Percentiles rank a stretch among this genome's conserved stretches.
Conservation (phyloP, 1,139 yeast genomes). For the Groenewaldozyma sp. region DNA sequence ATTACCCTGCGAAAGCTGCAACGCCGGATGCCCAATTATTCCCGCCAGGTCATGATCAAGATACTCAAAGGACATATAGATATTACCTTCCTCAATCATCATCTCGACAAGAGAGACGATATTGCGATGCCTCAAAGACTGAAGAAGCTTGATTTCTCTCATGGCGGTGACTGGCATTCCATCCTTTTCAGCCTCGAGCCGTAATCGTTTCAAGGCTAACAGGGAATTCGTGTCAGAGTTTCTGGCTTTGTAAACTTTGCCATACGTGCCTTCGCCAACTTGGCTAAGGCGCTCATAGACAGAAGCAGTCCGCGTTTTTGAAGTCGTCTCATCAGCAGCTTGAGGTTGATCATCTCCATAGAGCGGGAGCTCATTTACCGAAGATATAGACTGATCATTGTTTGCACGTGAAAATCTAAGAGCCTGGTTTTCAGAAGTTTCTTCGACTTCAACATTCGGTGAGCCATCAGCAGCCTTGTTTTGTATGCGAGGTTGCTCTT, state of each 20-base stretch:
- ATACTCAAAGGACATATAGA: slow-evolving; percentile 88
- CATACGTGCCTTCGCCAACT: slow-evolving; percentile 81
- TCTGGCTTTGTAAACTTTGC: slow-evolving; percentile 68
- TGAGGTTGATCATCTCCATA: slow-evolving; percentile 4
- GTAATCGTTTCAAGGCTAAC: slow-evolving; percentile 75
- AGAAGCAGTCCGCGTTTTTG: slow-evolving; percentile 15
- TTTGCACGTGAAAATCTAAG: too few species aligned
- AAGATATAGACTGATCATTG: too few species aligned
- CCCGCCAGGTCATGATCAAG: slow-evolving; percentile 93
- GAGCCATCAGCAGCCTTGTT: too few species aligned
- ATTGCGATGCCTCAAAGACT: slow-evolving; percentile 76
- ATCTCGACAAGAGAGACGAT: slow-evolving; percentile 77
- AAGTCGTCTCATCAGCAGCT: slow-evolving; percentile 5
- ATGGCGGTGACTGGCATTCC: slow-evolving; percentile 96
- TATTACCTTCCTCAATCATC: slow-evolving; percentile 72
- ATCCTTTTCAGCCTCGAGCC: slow-evolving; percentile 82
- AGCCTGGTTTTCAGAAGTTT: too few species aligned
- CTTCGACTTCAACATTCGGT: too few species aligned
- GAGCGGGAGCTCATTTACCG: too few species aligned
- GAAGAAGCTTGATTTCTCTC: slow-evolving; percentile 80
- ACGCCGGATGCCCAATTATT: slow-evolving; percentile 65
- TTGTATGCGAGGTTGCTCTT: too few species aligned
- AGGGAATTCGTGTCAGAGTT: slow-evolving; percentile 57
- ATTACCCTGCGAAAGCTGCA: slow-evolving; percentile 54
- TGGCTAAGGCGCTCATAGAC: slow-evolving; percentile 40